phyloP scores from a whole-genome alignment of 148 eudicot genomes.

The Dysphania ambrosioides region DNA sequence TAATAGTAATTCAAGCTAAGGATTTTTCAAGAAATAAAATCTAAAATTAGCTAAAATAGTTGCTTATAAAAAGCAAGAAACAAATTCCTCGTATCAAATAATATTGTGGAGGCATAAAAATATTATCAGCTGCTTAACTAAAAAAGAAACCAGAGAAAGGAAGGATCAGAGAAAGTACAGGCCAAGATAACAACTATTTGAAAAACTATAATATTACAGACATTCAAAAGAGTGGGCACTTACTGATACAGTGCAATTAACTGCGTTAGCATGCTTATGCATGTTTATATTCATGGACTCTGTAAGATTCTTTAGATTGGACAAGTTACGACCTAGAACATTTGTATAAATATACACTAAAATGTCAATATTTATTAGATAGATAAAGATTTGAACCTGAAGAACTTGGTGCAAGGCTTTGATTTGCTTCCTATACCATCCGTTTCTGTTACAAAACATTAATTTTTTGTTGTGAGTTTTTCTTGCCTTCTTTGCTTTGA shows the following conservation, averaged over 20 bases:
- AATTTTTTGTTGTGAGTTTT: conserved; percentile 48
- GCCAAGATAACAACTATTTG: not conserved
- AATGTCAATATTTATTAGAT: conserved; percentile 37
- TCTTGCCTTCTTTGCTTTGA: conserved; percentile 15
- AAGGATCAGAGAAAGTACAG: not conserved
- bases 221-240: no score
- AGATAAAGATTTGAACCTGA: conserved; percentile 71
- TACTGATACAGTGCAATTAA: not conserved
- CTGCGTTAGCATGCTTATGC: not conserved
- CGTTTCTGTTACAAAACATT: conserved; percentile 80
- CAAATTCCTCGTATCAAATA: no score
- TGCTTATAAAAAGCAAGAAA: not conserved
- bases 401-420: conserved; percentile 96
- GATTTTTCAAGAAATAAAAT: not conserved
- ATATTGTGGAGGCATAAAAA: no score
- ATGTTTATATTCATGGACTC: not conserved
- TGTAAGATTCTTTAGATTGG: not conserved
- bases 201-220: not conserved
- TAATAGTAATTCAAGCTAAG: not conserved
- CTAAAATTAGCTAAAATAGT: not conserved
- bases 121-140: no score
- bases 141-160: not conserved
- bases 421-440: conserved; percentile 98
- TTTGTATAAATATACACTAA: conserved; percentile 6
- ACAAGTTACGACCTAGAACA: not conserved